A percentile compares a stretch with the other conserved stretches of the same genome.
Evolutionary conservation across 2,329 filamentous ascomycete genomes (phyloP).

Genomic region (Fusarium hostae): DNA sequence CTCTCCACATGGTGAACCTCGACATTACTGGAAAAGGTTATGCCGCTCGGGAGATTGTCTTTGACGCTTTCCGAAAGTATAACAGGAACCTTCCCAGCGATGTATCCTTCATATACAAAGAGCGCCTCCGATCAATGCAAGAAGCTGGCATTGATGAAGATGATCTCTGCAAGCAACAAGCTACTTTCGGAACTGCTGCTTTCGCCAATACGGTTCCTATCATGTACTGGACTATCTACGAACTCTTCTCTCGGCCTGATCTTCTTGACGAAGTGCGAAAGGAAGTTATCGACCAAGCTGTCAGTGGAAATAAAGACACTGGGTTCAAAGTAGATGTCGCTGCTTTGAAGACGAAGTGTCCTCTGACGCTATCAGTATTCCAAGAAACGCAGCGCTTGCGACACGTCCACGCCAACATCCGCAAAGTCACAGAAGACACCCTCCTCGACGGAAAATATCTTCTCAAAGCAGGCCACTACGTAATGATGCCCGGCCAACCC

Average conservation of each 20-base stretch:
- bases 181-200: conserved; percentile 24
- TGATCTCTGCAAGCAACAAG: conserved; percentile 29
- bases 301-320: not conserved
- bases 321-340: conserved; percentile 24
- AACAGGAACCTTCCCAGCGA: conserved; percentile 20
- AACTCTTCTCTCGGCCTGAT: conserved; percentile 24
- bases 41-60: conserved; percentile 31
- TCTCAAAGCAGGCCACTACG: conserved; percentile 49
- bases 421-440: conserved; percentile 48
- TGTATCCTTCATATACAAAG: conserved; percentile 19
- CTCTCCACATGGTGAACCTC: conserved; percentile 12
- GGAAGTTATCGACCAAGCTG: conserved; percentile 2
- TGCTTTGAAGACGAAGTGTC: conserved; percentile 29
- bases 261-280: conserved; percentile 24
- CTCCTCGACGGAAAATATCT: conserved; percentile 49
- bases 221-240: conserved; percentile 31
- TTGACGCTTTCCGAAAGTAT: conserved; percentile 29
- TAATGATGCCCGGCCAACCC: conserved; percentile 50
- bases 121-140: conserved; percentile 3
- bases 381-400: conserved; percentile 29
- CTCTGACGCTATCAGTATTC: conserved; percentile 12
- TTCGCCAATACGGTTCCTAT: conserved; percentile 33
- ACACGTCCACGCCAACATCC: conserved; percentile 31
- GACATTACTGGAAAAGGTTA: conserved; percentile 31
- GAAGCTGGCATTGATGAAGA: conserved; percentile 30